These are phyloP conservation scores for Hydnomerulius pinastri DNA, from an alignment of 768 basidiomycete genomes.

Conservation along the genomic window DNA sequence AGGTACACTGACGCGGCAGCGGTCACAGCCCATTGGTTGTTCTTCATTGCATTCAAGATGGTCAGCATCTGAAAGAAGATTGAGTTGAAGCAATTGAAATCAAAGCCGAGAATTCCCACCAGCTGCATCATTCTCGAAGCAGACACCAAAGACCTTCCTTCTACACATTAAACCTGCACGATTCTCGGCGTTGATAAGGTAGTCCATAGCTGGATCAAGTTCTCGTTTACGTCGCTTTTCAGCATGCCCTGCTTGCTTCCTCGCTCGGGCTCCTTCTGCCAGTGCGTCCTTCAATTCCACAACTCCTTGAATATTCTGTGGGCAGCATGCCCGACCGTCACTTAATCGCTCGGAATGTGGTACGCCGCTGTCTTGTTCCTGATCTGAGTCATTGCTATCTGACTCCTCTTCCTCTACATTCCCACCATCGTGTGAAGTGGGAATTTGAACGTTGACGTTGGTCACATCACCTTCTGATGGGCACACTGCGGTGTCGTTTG, in stretches of 20 bases:
- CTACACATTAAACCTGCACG: constrained; percentile 11
- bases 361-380: too few relatives aligned
- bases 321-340: neutral
- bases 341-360: too few relatives aligned
- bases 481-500: too few relatives aligned
- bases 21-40: constrained; percentile 10
- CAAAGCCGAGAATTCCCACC: constrained; percentile 12
- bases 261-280: neutral
- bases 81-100: neutral
- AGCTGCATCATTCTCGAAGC: constrained; percentile 20
- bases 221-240: constrained; percentile 4
- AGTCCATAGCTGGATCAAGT: constrained; percentile 22
- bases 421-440: too few relatives aligned
- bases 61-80: constrained; percentile 6
- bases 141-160: constrained; percentile 13
- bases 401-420: too few relatives aligned
- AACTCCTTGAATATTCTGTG: neutral
- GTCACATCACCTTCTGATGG: too few relatives aligned
- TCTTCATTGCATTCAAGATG: constrained; percentile 2
- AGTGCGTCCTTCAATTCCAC: neutral
- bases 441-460: too few relatives aligned
- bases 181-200: constrained; percentile 29
- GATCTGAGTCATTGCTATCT: too few relatives aligned
- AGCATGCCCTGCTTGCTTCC: constrained; percentile 1
- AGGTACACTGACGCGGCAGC: constrained; percentile 12